Base-by-base conservation (phyloP, 106 monocot genomes). In the Allium cepa region DNA sequence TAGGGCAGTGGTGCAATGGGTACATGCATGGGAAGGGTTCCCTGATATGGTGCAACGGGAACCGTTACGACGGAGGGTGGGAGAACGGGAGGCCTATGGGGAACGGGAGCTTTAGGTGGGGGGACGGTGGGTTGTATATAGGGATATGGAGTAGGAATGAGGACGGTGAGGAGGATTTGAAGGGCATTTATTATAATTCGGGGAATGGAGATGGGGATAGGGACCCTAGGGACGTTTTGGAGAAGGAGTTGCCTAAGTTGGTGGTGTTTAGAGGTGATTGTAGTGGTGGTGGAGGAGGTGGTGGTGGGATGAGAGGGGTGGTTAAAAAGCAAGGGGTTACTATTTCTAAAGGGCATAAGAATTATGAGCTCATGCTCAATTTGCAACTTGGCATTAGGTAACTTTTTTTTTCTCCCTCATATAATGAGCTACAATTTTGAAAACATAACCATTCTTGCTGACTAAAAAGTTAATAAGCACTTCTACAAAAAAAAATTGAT, bases 311-410 rank as follows among this genome's bases (percentile, higher is more conserved):
- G 53, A 46, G 12, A 11, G 46, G 46, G 63, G 67, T 68, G 70
- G 60, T 36, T 48, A 90, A 76, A 76, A 80, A 80, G 59, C 90
- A 90, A 50, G 90, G 90, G 28, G 80, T 72, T 73, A 83, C 80
- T 15, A 90, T 90, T 11, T 69, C 77, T 0, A 85, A 79, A 52
- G 86, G 90, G 49, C 90, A 90, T 58, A 83, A 80, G 71, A 90
- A 90, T 56, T 90, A 86, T 58, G 90, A 90, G 36, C 90, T 90
- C 69, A 90, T 90, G 90, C 90, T 90, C 15, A 90, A 86, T 78
- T 83, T 90, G 8, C 90, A 90, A 69, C 83, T 90, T 28, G 90
- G 90, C 15, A 81, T 90, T 46, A 73, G 50, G 60, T 62, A 11
- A 62, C 47, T 15, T 3, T 1, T 26, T 50, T 62, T 11, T 56